Evolutionary conservation across 108 stramenopile species (phyloP).

Genomic region (Nannochloropsis gaditana): DNA sequence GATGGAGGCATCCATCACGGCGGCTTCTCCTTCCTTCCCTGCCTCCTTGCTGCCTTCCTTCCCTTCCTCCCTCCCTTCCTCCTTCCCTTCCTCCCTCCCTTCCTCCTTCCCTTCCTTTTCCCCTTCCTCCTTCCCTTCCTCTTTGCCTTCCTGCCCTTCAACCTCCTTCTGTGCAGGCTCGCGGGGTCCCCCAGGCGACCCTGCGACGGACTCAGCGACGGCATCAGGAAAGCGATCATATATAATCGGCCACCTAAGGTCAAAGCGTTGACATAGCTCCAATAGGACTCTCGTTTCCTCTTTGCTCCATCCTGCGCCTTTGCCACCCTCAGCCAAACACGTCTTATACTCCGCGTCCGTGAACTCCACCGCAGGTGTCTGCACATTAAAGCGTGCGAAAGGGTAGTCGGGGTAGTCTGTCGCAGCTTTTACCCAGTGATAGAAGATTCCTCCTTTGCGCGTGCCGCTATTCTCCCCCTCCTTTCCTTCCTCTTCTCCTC

Average conservation of each 20-base stretch:
- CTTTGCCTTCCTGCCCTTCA: neutral
- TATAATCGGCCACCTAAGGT: neutral
- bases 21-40: neutral
- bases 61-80: no score
- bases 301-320: neutral
- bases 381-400: neutral
- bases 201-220: neutral
- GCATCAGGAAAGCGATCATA: slow-evolving; percentile 11
- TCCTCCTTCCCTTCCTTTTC: neutral
- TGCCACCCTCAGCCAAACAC: neutral
- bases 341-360: neutral
- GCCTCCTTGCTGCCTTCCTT: neutral
- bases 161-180: no score
- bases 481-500: slow-evolving; percentile 22
- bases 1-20: neutral
- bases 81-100: neutral
- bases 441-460: neutral
- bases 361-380: neutral
- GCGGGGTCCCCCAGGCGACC: no score
- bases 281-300: neutral
- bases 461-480: slow-evolving; percentile 7
- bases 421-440: neutral
- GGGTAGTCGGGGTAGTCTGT: slow-evolving; percentile 12
- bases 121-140: slow-evolving; percentile 7
- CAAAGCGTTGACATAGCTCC: slow-evolving; percentile 9